Evolutionary conservation across 768 basidiomycete species (phyloP), one percentile per base, ranked within the genome.

Genomic region (Lactarius quietus): DNA sequence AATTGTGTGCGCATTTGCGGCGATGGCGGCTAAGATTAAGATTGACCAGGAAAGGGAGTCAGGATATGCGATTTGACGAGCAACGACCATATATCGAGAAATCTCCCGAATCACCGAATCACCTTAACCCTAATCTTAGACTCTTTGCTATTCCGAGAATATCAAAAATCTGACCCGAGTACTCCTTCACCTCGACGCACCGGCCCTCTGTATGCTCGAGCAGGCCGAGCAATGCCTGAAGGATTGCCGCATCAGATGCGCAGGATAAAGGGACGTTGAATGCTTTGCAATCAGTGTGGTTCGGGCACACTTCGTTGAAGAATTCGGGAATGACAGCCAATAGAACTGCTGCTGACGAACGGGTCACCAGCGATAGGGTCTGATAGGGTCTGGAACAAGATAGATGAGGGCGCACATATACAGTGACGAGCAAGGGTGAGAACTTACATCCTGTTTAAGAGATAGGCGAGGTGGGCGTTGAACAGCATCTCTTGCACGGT

Each of bases 401-500:
- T n/a, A 15, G 9, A 48, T 48, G 7, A 36, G 35, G 33, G 26
- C n/a, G 43, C 45, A 43, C 31, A 72, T 77, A 38, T 26, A 35
- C 0, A 17, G 23, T 7, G 6, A 26, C 23, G 23, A 23, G 20
- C 33, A 36, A 15, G 28, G 6, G 28, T 12, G 14, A 53, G 52
- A 15, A 77, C 85, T 63, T 72, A 87, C 82, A 83, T 76, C 68
- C 85, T 74, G 35, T 79, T 78, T 0, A 83, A 72, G 2, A 74
- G 71, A 56, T 81, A 77, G 0, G 85, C 81, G 3, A 88, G 73
- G 52, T 83, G 75, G 0, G 83, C 78, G 56, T 82, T 80, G 55
- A 86, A 69, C 4, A 87, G 59, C 63, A 84, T 78, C 64, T 86
- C 86, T 65, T 88, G 84, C 77, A 87, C 76, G 10, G 74, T 78